Evolutionary conservation across 1,284 basidiomycete genomes (phyloP).

Genomic region (Trichosporon sp.): DNA sequence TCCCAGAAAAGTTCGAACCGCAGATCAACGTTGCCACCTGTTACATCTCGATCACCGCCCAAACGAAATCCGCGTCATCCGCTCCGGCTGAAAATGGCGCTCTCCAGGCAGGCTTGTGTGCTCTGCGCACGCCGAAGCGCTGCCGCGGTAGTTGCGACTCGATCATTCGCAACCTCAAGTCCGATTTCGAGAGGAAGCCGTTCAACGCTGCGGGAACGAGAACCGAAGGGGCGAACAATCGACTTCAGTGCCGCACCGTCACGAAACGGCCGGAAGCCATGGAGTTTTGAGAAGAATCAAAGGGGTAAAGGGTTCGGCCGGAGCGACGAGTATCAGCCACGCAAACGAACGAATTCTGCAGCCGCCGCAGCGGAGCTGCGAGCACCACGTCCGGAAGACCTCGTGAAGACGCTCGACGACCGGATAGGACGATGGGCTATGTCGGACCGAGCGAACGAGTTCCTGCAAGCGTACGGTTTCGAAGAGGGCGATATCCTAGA

Average conservation of each 20-base stretch:
- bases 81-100: not conserved
- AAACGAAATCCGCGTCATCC: too few species aligned
- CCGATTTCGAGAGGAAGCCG: not conserved
- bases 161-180: not conserved
- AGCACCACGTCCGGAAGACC: not conserved
- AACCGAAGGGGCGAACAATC: not conserved
- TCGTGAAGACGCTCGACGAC: not conserved
- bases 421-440: not conserved
- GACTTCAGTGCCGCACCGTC: not conserved
- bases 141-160: not conserved
- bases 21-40: too few species aligned
- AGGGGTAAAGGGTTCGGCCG: not conserved
- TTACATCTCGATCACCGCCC: too few species aligned
- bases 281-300: not conserved
- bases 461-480: not conserved
- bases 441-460: not conserved
- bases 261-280: not conserved
- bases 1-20: too few species aligned
- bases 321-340: not conserved
- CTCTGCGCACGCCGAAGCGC: not conserved
- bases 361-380: not conserved
- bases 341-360: not conserved
- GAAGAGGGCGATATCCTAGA: not conserved
- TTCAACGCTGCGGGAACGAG: not conserved
- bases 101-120: conserved; percentile 1